Percentiles rank a stretch among this genome's conserved stretches.
phyloP scores from a whole-genome alignment of 345 rosid genomes.

The Moricandia arvensis region DNA sequence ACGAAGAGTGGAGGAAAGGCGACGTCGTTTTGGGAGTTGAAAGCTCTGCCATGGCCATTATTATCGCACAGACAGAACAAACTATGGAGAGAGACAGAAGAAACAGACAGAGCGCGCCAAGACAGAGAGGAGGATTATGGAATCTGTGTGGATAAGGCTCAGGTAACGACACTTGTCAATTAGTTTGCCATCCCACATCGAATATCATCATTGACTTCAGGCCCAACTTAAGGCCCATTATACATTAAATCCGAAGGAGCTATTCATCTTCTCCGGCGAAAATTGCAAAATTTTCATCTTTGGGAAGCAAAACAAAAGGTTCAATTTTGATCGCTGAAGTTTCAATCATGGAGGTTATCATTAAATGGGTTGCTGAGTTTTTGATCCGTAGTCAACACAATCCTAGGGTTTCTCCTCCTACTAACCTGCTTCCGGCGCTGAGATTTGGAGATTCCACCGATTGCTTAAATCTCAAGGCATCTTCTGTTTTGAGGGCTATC shows the following conservation, averaged over 20 bases:
- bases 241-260: neutral
- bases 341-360: neutral
- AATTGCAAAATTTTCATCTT: too few relatives aligned
- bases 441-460: constrained; percentile 1
- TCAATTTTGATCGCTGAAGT: too few relatives aligned
- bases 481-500: constrained; percentile 27
- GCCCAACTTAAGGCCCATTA: constrained; percentile 30
- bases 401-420: constrained; percentile 16
- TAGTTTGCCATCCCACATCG: constrained; percentile 34
- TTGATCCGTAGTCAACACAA: constrained; percentile 10
- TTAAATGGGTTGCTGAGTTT: constrained; percentile 23
- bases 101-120: constrained; percentile 33
- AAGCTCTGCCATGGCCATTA: constrained; percentile 78
- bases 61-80: constrained; percentile 30
- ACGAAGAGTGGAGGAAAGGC: constrained; percentile 49
- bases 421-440: constrained; percentile 18
- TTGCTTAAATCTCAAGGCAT: constrained; percentile 7
- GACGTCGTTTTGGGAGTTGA: constrained; percentile 46
- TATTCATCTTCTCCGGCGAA: too few relatives aligned
- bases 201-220: constrained; percentile 15
- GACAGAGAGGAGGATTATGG: constrained; percentile 21
- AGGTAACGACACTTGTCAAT: constrained; percentile 59
- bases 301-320: too few relatives aligned
- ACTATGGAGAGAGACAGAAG: constrained; percentile 17
- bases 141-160: constrained; percentile 46